A percentile compares a stretch with the other conserved stretches of the same genome.
Conservation (phyloP, 2,329 filamentous ascomycete genomes). For the Arthrobotrys conoides region DNA sequence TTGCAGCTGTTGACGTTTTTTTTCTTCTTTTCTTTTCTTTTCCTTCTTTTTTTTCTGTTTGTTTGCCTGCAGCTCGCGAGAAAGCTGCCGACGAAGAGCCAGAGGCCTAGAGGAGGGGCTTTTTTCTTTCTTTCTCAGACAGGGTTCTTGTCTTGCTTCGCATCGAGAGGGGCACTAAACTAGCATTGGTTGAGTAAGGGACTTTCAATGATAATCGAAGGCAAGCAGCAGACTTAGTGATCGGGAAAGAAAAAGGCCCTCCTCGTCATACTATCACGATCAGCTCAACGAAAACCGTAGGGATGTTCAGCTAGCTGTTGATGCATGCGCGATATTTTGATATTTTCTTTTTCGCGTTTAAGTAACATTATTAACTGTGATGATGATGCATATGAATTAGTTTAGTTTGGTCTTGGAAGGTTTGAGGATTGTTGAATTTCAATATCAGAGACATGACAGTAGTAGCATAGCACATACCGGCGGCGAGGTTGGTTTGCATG, state of each 20-base stretch:
- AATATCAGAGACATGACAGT: conserved; percentile 33
- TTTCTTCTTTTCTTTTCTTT: conserved; percentile 7
- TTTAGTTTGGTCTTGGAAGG: no score
- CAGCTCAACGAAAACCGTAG: conserved; percentile 56
- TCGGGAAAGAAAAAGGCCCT: conserved; percentile 16
- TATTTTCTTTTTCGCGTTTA: conserved; percentile 43
- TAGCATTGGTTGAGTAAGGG: conserved; percentile 22
- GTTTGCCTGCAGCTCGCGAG: conserved; percentile 9
- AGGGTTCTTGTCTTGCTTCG: conserved; percentile 7
- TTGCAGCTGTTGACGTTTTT: conserved; percentile 34
- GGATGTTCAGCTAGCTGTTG: conserved; percentile 53
- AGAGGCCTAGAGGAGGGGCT: conserved; percentile 19
- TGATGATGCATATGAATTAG: not conserved
- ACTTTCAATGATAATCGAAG: conserved; percentile 22
- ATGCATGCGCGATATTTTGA: conserved; percentile 50
- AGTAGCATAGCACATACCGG: conserved; percentile 48
- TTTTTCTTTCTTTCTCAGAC: conserved; percentile 1
- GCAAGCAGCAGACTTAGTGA: conserved; percentile 13
- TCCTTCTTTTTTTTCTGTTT: conserved; percentile 14
- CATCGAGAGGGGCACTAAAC: conserved; percentile 14
- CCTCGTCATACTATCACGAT: conserved; percentile 60
- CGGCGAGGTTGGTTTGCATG: conserved; percentile 11
- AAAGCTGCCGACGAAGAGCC: conserved; percentile 12
- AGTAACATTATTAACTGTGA: not conserved
- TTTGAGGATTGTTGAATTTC: conserved; percentile 58